Evolutionary conservation across 192 early-diverging fungal genomes (phyloP).

Genomic region (Coemansia sp.): DNA sequence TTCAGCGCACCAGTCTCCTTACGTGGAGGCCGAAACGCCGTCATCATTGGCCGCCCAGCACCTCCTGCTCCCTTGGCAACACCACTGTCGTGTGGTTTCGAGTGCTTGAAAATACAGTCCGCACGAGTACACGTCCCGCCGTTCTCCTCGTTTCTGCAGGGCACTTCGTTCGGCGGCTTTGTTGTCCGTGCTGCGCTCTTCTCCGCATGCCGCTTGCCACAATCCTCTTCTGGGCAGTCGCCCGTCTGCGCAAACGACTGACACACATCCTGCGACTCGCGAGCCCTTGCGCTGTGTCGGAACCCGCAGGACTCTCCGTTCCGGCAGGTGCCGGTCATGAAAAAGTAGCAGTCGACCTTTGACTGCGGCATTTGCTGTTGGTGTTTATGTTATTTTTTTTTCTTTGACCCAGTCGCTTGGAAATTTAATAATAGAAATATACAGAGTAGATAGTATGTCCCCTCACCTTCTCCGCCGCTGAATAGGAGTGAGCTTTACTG

Average conservation of each 20-base stretch:
- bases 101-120: conserved; percentile 42
- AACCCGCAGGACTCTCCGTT: conserved; percentile 44
- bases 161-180: conserved; percentile 31
- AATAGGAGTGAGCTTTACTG: too few relatives aligned
- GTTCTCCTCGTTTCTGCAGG: conserved; percentile 45
- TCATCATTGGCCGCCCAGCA: background rate
- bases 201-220: conserved; percentile 37
- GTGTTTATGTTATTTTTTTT: too few relatives aligned
- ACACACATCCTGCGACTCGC: conserved; percentile 26
- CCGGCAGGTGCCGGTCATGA: conserved; percentile 32
- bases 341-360: conserved; percentile 48
- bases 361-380: conserved; percentile 16
- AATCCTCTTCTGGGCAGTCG: conserved; percentile 32
- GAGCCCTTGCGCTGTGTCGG: conserved; percentile 37
- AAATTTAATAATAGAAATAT: conserved; percentile 9
- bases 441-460: background rate
- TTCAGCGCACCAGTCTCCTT: background rate
- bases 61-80: background rate
- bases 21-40: background rate
- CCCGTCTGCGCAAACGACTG: conserved; percentile 28
- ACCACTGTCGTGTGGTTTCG: background rate
- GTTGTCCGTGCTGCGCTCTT: conserved; percentile 13
- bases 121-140: conserved; percentile 37
- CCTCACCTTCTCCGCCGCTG: too few relatives aligned
- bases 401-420: too few relatives aligned